These are phyloP conservation scores for Penicillium sp. DNA, from an alignment of 2,329 filamentous ascomycete genomes.

Conservation along the genomic window DNA sequence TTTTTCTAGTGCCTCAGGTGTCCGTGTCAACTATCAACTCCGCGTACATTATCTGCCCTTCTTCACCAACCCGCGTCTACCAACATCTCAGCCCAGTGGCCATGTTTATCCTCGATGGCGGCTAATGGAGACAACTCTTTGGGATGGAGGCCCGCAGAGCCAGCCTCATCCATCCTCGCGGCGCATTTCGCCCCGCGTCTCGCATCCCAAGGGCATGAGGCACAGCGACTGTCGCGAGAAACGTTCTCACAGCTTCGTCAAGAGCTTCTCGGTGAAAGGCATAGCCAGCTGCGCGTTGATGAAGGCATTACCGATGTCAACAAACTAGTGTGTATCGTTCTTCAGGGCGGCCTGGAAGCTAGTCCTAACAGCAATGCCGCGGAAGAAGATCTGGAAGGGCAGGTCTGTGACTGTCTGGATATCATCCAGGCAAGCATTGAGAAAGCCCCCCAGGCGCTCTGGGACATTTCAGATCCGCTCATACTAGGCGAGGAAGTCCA, in stretches of 20 bases:
- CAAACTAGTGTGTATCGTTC: slow-evolving; percentile 77
- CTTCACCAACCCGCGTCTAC: slow-evolving; percentile 1
- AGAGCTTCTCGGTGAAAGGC: slow-evolving; percentile 51
- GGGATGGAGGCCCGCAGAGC: slow-evolving; percentile 25
- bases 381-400: slow-evolving; percentile 42
- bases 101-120: slow-evolving; percentile 24
- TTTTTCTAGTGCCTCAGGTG: slow-evolving; percentile 19
- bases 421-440: slow-evolving; percentile 70
- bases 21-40: slow-evolving; percentile 12
- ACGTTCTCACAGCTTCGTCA: slow-evolving; percentile 71
- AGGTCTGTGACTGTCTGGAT: slow-evolving; percentile 62
- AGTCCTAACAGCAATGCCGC: slow-evolving; percentile 57
- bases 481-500: slow-evolving; percentile 46
- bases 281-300: slow-evolving; percentile 48
- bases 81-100: slow-evolving; percentile 1
- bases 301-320: slow-evolving; percentile 72
- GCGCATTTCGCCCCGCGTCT: slow-evolving; percentile 82
- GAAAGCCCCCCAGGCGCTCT: slow-evolving; percentile 63
- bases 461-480: slow-evolving; percentile 61
- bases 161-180: slow-evolving; percentile 70
- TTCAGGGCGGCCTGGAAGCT: slow-evolving; percentile 67
- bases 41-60: slow-evolving; percentile 10
- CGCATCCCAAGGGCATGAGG: slow-evolving; percentile 58
- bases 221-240: slow-evolving; percentile 61
- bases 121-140: slow-evolving; percentile 19